Base-by-base conservation (phyloP, 2,329 filamentous ascomycete species). In the Dendrostoma leiphaemia region DNA sequence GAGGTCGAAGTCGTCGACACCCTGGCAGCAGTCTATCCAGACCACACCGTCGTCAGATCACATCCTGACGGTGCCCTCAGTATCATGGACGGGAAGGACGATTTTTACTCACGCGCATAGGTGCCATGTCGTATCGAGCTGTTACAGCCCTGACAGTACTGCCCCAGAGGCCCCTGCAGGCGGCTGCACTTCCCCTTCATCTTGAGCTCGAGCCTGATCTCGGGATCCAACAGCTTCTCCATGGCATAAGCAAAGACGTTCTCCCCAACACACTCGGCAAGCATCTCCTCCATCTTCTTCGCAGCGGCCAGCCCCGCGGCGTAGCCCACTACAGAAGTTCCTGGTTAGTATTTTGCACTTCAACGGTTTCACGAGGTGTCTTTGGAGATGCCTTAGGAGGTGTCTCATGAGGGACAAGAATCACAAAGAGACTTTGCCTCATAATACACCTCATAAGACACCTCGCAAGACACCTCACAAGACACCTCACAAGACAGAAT, bases 241-340 rank as follows among this genome's bases (percentile, higher is more conserved):
- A 57, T 57, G 28, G 54, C 54, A 13, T 53, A 57, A 2, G 45
- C 54, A 17, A 53, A 57, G 10, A 57, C 38, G 7, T 38, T 47
- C 54, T 57, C 54, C 21, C 54, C 54, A n/a, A 54, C 43, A 23
- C 50, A 53, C 29, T 57, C 54, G 12, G 41, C 54, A 6, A 57
- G 50, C 17, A 53, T 31, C 7, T 57, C 54, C 51, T 57, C 54
- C 54, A 57, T 57, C 45, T 57, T 57, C 50, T 57, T 57, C 4
- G 54, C 54, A 19, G 54, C 54, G 37, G 44, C 48, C 1, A 57
- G 48, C 0, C 54, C 54, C 4, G 46, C 54, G 17, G 54, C 54
- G 17, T 57, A 57, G 3, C 54, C 54, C 12, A 57, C 40, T 19
- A 45, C 51, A n/a, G n/a, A n/a, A n/a, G n/a, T n/a, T n/a, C n/a